phyloP scores from a whole-genome alignment of 768 basidiomycete genomes.

The Albatrellus ellisii region DNA sequence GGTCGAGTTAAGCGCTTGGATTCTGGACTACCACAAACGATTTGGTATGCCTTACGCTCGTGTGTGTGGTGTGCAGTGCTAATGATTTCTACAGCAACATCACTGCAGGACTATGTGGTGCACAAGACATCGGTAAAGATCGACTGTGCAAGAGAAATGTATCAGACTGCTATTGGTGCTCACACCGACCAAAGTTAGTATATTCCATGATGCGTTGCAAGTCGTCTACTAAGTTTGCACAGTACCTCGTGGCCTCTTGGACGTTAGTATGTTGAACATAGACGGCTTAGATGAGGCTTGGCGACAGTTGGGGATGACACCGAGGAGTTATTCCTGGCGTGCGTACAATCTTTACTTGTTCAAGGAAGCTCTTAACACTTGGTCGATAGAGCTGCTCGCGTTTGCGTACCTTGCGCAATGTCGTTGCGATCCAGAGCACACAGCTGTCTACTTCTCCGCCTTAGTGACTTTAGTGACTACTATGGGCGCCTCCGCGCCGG shows the following conservation, averaged over 20 bases:
- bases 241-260: constrained; percentile 45
- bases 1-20: constrained; percentile 64
- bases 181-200: constrained; percentile 64
- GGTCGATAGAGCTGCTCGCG: constrained; percentile 44
- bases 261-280: constrained; percentile 28
- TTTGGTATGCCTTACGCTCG: constrained; percentile 25
- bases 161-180: constrained; percentile 60
- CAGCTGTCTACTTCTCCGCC: constrained; percentile 48
- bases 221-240: too few species aligned
- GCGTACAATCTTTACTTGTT: constrained; percentile 9
- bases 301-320: constrained; percentile 49
- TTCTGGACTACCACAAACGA: constrained; percentile 39
- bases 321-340: constrained; percentile 55
- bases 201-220: neutral
- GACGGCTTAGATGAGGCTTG: constrained; percentile 28
- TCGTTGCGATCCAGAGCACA: constrained; percentile 62
- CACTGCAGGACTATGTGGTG: constrained; percentile 31
- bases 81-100: constrained; percentile 22
- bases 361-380: neutral
- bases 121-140: constrained; percentile 36
- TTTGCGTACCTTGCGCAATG: constrained; percentile 75
- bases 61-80: neutral
- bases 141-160: constrained; percentile 53
- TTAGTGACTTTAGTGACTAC: constrained; percentile 37
- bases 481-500: constrained; percentile 32